Conservation (phyloP, 495 filamentous ascomycete genomes). For the Daldinia caldariorum region DNA sequence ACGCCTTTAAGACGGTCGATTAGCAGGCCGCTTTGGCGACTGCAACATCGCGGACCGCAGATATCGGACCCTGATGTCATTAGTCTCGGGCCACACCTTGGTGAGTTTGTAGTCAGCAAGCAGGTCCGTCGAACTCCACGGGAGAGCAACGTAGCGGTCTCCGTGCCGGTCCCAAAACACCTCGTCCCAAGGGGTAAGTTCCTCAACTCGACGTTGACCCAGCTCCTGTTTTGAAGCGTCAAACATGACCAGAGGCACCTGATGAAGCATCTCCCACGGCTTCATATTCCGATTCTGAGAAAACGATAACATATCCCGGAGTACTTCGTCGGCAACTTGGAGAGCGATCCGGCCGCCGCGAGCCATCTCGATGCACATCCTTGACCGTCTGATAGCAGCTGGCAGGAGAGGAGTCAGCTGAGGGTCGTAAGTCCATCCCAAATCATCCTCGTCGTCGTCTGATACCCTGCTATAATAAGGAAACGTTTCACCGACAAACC, state of each 20-base stretch:
- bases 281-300: neutral
- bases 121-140: slow-evolving; percentile 5
- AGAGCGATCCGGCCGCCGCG: neutral
- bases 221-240: slow-evolving; percentile 30
- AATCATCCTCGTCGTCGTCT: slow-evolving; percentile 12
- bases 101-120: slow-evolving; percentile 17
- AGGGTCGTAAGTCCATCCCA: slow-evolving; percentile 46
- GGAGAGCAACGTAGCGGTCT: slow-evolving; percentile 36
- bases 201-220: slow-evolving; percentile 18
- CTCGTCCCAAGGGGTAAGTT: slow-evolving; percentile 16
- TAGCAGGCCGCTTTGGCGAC: slow-evolving; percentile 33
- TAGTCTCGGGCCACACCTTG: slow-evolving; percentile 41
- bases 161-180: slow-evolving; percentile 45
- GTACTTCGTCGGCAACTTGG: neutral
- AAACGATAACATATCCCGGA: slow-evolving; percentile 6
- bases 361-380: slow-evolving; percentile 34
- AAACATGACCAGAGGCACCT: slow-evolving; percentile 34
- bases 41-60: slow-evolving; percentile 33
- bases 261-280: neutral
- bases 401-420: slow-evolving; percentile 33
- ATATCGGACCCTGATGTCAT: slow-evolving; percentile 33
- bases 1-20: neutral
- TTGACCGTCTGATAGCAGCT: slow-evolving; percentile 3
- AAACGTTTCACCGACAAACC: too few relatives aligned
- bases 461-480: neutral